Evolutionary conservation across 2,329 filamentous ascomycete species (phyloP).

Genomic region (Neocucurbitaria cava): DNA sequence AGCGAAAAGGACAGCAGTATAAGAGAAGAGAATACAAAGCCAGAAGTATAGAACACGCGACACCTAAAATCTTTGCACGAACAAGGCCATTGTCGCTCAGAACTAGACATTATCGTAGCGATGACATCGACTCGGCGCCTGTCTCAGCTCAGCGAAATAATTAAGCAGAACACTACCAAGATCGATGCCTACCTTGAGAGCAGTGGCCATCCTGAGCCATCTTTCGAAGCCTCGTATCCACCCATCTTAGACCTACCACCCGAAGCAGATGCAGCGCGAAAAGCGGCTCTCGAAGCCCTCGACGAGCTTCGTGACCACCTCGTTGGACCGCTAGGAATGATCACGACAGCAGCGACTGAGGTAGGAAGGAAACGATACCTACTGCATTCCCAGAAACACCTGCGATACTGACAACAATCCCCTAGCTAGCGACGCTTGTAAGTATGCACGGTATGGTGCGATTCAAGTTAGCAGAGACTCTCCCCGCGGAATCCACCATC

Average conservation of each 20-base stretch:
- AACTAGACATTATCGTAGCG: too few relatives aligned
- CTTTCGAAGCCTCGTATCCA: background rate
- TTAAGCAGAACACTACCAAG: background rate
- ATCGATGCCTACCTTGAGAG: background rate
- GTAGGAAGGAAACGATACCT: too few relatives aligned
- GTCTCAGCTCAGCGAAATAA: background rate
- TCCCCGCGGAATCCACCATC: slow-evolving; percentile 17
- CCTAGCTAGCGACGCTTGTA: background rate
- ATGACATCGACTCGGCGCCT: too few relatives aligned
- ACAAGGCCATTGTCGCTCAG: too few relatives aligned
- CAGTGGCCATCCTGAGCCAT: background rate
- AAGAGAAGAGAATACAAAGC: too few relatives aligned
- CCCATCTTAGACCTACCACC: background rate
- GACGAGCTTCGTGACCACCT: slow-evolving; percentile 3
- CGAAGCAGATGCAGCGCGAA: background rate
- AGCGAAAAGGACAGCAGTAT: too few relatives aligned
- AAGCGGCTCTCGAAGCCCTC: slow-evolving; percentile 1
- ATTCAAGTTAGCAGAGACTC: slow-evolving; percentile 18
- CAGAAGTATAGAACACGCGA: too few relatives aligned
- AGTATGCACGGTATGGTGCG: slow-evolving; percentile 23
- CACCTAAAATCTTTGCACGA: too few relatives aligned
- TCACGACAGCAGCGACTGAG: background rate
- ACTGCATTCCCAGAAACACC: background rate
- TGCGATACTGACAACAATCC: background rate
- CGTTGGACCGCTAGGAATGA: slow-evolving; percentile 1